Conservation (phyloP, 495 filamentous ascomycete genomes). For the Daldinia childiae region DNA sequence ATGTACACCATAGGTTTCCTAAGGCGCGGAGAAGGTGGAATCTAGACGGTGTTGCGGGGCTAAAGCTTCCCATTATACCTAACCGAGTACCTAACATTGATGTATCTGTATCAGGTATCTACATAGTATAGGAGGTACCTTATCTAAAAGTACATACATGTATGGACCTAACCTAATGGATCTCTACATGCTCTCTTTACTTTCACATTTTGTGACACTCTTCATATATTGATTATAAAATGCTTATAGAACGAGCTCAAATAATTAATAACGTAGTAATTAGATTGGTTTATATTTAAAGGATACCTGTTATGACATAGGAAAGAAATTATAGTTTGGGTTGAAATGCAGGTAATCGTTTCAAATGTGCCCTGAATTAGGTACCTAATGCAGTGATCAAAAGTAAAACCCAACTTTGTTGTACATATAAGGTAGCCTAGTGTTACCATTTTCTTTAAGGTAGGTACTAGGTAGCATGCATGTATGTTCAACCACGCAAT, state of each 20-base stretch:
- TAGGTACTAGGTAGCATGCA: neutral
- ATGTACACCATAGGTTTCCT: neutral
- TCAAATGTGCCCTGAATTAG: neutral
- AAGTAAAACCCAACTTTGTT: neutral
- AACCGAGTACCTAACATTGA: neutral
- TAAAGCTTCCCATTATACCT: slow-evolving; percentile 1
- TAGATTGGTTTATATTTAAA: neutral
- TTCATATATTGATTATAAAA: neutral
- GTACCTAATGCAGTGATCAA: neutral
- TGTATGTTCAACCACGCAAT: neutral
- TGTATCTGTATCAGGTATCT: neutral
- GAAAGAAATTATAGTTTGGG: neutral
- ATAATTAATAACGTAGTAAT: neutral
- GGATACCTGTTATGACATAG: neutral
- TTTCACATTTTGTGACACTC: neutral
- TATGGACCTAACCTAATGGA: neutral
- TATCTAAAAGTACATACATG: too few relatives aligned
- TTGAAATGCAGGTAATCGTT: slow-evolving; percentile 1
- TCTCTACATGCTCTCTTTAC: neutral
- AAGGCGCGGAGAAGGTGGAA: neutral
- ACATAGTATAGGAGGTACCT: neutral
- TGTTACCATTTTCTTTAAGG: neutral
- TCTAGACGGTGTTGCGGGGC: neutral
- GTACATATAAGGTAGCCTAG: too few relatives aligned
- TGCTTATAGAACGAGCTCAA: neutral